Conservation (phyloP, 345 rosid genomes). For the Cardamine occulta region DNA sequence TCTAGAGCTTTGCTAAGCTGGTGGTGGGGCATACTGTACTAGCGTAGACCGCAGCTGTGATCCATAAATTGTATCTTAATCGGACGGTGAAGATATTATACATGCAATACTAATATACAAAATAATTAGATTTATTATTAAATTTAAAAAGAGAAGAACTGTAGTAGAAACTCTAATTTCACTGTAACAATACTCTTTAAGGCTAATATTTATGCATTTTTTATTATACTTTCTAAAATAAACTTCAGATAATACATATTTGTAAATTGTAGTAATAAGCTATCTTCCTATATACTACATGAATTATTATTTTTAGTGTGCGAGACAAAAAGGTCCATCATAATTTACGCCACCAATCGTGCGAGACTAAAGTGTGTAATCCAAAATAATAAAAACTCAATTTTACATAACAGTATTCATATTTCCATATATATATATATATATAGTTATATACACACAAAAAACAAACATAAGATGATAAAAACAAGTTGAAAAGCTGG, state of each 20-base stretch:
- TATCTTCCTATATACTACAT: neutral
- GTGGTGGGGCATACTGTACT: constrained; percentile 36
- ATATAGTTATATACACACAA: neutral
- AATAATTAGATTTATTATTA: neutral
- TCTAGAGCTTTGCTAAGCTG: constrained; percentile 30
- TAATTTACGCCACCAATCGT: constrained; percentile 33
- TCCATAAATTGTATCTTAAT: constrained; percentile 16
- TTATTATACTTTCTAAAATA: neutral
- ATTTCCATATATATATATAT: neutral
- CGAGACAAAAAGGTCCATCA: constrained; percentile 19
- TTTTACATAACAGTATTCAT: neutral
- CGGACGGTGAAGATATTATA: neutral
- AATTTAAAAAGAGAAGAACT: neutral
- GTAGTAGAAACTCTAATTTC: neutral
- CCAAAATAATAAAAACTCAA: neutral
- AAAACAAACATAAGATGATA: neutral
- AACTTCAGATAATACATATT: neutral
- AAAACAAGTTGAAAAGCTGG: neutral
- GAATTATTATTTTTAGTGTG: neutral
- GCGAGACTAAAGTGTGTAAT: constrained; percentile 2
- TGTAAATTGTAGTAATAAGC: neutral
- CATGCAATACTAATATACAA: neutral
- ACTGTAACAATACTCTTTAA: neutral
- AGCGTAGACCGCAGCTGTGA: constrained; percentile 8
- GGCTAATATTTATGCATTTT: neutral